Base-by-base conservation (phyloP, 192 early-diverging fungal species). In the Coemansia umbellata region DNA sequence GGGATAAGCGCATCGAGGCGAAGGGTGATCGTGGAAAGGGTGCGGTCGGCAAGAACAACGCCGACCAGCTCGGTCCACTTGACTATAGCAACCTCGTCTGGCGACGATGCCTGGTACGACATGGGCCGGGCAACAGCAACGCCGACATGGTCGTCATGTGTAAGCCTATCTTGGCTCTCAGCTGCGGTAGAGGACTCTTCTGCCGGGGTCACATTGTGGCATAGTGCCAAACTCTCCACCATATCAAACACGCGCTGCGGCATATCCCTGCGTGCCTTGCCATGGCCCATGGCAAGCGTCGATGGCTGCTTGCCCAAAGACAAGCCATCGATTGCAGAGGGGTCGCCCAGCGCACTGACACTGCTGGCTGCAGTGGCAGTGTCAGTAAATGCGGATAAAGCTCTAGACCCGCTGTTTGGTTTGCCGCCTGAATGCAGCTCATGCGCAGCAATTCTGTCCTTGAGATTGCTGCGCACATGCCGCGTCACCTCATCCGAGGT, bases 71-170 rank as follows among this genome's bases (percentile, higher is more conserved):
- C 88, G 10, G 92, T 91, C 91, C 91, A 96, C 64, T 86, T 80
- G 4, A 96, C 91, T 37, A 98, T 92, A 0, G 94, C 95, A 10
- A 96, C 84, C 63, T 98, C 95, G 65, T 98, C 95, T 18, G 95
- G 95, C 35, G 91, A 93, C 23, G 95, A 91, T 3, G 95, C 93
- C 66, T 98, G 93, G 63, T 94, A 94, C 19, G 87, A 74, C 48
- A 93, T 80, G 13, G 69, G 69, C 14, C 78, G 45, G 10, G 47
- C 37, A 19, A 64, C 57, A 9, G 58, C 50, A 5, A 66, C 49
- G 22, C 51, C 48, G 10, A 49, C 11, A 3, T 31, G 58, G 19
- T 22, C 54, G 26, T 73, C 69, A 22, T 63, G 55, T 27, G 60
- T 55, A 21, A 22, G 11, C 23, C 24, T 28, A 10, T 14, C 36